Evolutionary conservation across 1,284 basidiomycete genomes (phyloP), one percentile per base, ranked within the genome.

Genomic region (Golubevia sp.): DNA sequence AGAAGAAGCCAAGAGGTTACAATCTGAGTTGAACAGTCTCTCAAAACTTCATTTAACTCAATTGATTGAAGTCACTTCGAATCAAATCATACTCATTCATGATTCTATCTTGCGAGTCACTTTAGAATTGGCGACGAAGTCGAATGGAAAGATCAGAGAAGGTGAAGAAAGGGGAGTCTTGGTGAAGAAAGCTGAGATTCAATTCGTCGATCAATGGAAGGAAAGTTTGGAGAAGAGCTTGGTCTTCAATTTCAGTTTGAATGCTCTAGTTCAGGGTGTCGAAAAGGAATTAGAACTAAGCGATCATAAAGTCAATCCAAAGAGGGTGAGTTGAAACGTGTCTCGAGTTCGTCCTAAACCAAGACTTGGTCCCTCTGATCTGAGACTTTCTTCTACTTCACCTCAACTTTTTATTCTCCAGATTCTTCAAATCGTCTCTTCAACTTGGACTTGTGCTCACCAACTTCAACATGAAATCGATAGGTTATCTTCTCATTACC

Each of bases 1-100:
- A 20, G 73, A 73, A 44, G 77, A 82, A 58, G 76, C 74, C 1
- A 70, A 66, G 23, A 64, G 79, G 8, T 67, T 80, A 23, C 56
- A 71, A 52, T 66, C 71, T 20, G 73, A 73, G 49, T 66, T 80
- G 11, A 62, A 63, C 51, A 71, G 77, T 26, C 58, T 79, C 3
- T 76, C 78, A 61, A 70, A 64, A 52, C 67, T 82, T 25, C 65
- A 76, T 48, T 68, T 75, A 18, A 44, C 38, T 44, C 11, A 18
- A 44, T 44, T 44, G 38, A 44, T 18, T 44, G 11, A 8, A 13
- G 18, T 44, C 18, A 18, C 11, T 44, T 13, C 11, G 38, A 18
- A 44, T 44, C 11, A 18, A 18, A 44, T 44, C 38, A 18, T 13
- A 44, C 38, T 44, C 13, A 44, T 44, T 18, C 38, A 44, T 44